Base-by-base conservation (phyloP, 2,329 filamentous ascomycete species). In the Neopestalotiopsis sp. region DNA sequence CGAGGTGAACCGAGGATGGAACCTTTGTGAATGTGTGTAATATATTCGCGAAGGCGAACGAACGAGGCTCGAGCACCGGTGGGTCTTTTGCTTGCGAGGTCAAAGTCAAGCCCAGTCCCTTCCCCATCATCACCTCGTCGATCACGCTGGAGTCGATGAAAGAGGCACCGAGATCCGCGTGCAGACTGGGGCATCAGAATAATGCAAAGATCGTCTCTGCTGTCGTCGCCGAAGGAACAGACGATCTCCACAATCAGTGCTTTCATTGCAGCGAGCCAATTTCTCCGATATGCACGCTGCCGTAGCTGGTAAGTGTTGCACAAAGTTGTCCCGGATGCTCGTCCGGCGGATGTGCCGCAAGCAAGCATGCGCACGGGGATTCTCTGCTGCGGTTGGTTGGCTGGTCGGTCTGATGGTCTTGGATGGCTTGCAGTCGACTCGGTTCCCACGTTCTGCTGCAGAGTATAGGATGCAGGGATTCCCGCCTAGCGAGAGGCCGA, bases 381-480 rank as follows among this genome's bases (percentile, higher is more conserved):
- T 38, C 34, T 38, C 10, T 38, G 20, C 14, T 13, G 4, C 17
- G 42, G 42, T n/a, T 13, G 42, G 17, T 6, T 52, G 45, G 45
- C 20, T 52, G 17, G 9, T n/a, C 17, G 3, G 24, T 28, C 24
- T 49, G 4, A 49, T 6, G n/a, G 3, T 14, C n/a, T 13, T 6
- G 20, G 20, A 24, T 59, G 57, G 57, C 57, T 59, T 59, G 57
- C 57, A 59, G 10, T 30, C 57, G 20, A 24, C n/a, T 10, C 1
- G 30, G 14, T 30, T n/a, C 24, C 57, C 57, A 24, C 13, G 57
- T 59, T 59, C 24, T 59, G 45, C 45, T 52, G 57, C 57, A 34
- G 57, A 59, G 20, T 59, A 59, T 59, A 59, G 57, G 57, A 59
- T 59, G 24, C 57, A 59, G 57, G 57, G 57, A 59, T 59, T 38